Evolutionary conservation across 495 filamentous ascomycete species (phyloP), one percentile per base, ranked within the genome.

Genomic region (Hypoxylon fragiforme): DNA sequence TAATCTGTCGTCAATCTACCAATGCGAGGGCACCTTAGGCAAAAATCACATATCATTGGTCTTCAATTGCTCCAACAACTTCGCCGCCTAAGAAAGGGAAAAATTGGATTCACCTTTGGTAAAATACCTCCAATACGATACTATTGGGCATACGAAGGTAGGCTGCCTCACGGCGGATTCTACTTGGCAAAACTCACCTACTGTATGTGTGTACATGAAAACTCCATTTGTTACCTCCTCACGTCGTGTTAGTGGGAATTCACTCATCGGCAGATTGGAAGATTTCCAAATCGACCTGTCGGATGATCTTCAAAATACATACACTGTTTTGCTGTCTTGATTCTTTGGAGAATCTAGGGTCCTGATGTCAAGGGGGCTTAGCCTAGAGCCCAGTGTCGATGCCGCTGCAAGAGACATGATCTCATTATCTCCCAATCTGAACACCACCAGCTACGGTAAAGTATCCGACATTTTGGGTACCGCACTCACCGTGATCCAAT

Each of bases 21-120:
- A 62, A 62, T 62, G 58, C 48, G 52, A 62, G 43, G 32, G 32
- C 52, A 53, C 43, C 52, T 62, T 62, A 62, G 58, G 58, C 58
- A 62, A 57, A 62, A 62, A 21, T 52, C 39, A 31, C 38, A 31
- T 12, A 49, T 57, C 58, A 62, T 62, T 62, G 58, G 58, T 24
- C 48, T 57, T 44, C 43, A 51, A 48, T 39, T 57, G 21, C 44
- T 56, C 41, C 42, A 43, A 62, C 50, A 51, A 55, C 39, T 37
- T 47, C 50, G 40, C 21, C 57, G n/a, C n/a, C n/a, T n/a, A n/a
- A n/a, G n/a, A n/a, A n/a, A n/a, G n/a, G n/a, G n/a, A n/a, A n/a
- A n/a, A n/a, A n/a, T n/a, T n/a, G n/a, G n/a, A n/a, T n/a, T n/a
- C n/a, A n/a, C n/a, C 4, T 28, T 28, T 28, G 24, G 9, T 28